phyloP scores from a whole-genome alignment of 2,329 filamentous ascomycete genomes.

The Ophiobolus disseminans region DNA sequence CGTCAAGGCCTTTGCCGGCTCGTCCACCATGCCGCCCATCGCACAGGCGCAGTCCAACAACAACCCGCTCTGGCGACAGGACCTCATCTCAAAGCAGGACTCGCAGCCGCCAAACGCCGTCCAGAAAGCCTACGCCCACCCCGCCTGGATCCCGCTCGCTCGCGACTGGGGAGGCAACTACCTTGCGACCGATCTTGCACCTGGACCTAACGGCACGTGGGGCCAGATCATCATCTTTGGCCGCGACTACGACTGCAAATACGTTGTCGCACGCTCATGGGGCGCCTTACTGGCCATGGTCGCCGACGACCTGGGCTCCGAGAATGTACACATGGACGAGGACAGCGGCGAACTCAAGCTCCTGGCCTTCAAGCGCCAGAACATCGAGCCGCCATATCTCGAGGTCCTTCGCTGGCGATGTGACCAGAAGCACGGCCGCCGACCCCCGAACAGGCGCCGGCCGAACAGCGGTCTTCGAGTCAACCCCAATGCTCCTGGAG shows the following conservation, averaged over 20 bases:
- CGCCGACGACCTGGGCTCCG: conserved; percentile 90
- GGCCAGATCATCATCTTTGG: conserved; percentile 97
- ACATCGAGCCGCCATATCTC: conserved; percentile 90
- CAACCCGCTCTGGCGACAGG: conserved; percentile 80
- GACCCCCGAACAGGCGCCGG: conserved; percentile 57
- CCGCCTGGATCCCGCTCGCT: conserved; percentile 93
- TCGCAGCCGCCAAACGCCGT: conserved; percentile 86
- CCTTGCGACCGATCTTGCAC: conserved; percentile 89
- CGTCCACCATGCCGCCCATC: conserved; percentile 72
- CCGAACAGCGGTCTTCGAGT: conserved; percentile 57
- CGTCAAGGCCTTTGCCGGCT: conserved; percentile 73
- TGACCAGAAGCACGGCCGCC: conserved; percentile 89
- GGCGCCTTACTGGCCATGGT: conserved; percentile 82
- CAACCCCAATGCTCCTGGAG: conserved; percentile 58
- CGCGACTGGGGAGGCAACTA: conserved; percentile 99
- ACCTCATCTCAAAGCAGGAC: conserved; percentile 82
- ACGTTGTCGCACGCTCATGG: conserved; percentile 94
- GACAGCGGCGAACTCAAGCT: conserved; percentile 91
- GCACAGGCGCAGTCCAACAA: conserved; percentile 58
- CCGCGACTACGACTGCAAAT: conserved; percentile 98
- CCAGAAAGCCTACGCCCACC: conserved; percentile 91
- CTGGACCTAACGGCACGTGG: conserved; percentile 89
- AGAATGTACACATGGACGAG: conserved; percentile 92
- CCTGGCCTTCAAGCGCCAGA: conserved; percentile 79
- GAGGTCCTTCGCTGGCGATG: conserved; percentile 94